phyloP scores from a whole-genome alignment of 2,329 filamentous ascomycete species.

The Chaetothyriales sp. region DNA sequence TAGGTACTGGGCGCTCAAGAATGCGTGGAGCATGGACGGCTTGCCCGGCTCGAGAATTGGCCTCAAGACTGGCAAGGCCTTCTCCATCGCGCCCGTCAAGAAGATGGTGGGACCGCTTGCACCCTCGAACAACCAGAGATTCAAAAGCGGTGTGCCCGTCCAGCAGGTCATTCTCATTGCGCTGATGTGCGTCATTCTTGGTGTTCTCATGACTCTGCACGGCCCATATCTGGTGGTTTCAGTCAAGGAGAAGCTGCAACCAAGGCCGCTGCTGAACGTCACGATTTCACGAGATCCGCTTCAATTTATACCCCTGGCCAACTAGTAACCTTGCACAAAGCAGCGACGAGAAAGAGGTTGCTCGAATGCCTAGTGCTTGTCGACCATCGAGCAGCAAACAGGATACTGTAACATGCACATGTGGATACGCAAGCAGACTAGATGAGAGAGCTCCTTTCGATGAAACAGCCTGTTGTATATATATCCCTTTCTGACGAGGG shows the following conservation, averaged over 20 bases:
- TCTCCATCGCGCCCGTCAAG: conserved; percentile 16
- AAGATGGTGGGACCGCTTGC: conserved; percentile 17
- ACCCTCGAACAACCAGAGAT: conserved; percentile 1
- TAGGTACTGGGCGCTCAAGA: conserved; percentile 45
- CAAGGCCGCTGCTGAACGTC: background rate
- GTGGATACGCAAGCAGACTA: too few relatives aligned
- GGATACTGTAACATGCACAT: background rate
- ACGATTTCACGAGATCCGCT: background rate
- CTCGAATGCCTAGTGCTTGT: background rate
- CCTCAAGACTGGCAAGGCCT: conserved; percentile 7
- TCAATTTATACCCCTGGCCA: background rate
- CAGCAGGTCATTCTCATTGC: conserved; percentile 11
- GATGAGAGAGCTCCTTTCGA: too few relatives aligned
- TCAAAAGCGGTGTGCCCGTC: conserved; percentile 1
- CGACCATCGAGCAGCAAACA: background rate
- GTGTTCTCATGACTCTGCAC: background rate
- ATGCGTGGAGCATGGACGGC: conserved; percentile 44
- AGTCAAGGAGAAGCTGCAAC: background rate
- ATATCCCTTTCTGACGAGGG: too few relatives aligned
- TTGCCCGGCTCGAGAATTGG: conserved; percentile 39
- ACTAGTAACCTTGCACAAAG: background rate
- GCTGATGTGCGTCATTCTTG: conserved; percentile 5
- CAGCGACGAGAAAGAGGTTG: background rate
- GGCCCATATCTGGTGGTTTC: background rate
- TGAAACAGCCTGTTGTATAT: too few relatives aligned